Evolutionary conservation across 352 stramenopile genomes (phyloP).

Genomic region (Thalassiosira livingstoniorum): DNA sequence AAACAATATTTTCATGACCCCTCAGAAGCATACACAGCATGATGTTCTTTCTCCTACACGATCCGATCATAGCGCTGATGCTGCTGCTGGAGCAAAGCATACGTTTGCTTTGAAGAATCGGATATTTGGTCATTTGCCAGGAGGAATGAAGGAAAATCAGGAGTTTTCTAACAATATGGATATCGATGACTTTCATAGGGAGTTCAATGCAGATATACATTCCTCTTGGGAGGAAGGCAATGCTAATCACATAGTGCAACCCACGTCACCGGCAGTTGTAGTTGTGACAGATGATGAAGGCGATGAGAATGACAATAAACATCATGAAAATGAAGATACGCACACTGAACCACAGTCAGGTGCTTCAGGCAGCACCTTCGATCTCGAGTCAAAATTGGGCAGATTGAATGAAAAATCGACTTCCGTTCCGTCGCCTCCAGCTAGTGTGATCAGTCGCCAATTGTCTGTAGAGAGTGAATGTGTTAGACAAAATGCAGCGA

Average conservation of each 20-base stretch:
- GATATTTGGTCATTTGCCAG: slow-evolving; percentile 13
- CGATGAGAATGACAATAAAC: neutral
- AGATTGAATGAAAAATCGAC: neutral
- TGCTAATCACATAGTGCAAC: neutral
- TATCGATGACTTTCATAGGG: no score
- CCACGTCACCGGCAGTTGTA: neutral
- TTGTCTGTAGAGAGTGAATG: slow-evolving; percentile 56
- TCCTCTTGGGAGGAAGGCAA: slow-evolving; percentile 19
- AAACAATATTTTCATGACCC: neutral
- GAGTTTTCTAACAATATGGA: no score
- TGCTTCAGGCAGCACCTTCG: neutral
- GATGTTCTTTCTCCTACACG: slow-evolving; percentile 25
- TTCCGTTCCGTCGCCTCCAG: neutral
- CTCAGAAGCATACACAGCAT: neutral
- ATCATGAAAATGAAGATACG: slow-evolving; percentile 5
- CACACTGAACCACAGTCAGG: neutral
- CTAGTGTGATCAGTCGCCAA: neutral
- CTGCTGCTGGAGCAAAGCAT: slow-evolving; percentile 41
- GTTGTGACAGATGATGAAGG: neutral
- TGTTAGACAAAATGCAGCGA: slow-evolving; percentile 54
- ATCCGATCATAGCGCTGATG: slow-evolving; percentile 58
- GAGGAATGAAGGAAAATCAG: neutral
- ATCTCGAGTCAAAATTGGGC: slow-evolving; percentile 14
- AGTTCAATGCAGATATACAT: no score
- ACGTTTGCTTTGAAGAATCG: neutral